Evolutionary conservation across 306 rosid species (phyloP).

Genomic region (Quercus mongolica): DNA sequence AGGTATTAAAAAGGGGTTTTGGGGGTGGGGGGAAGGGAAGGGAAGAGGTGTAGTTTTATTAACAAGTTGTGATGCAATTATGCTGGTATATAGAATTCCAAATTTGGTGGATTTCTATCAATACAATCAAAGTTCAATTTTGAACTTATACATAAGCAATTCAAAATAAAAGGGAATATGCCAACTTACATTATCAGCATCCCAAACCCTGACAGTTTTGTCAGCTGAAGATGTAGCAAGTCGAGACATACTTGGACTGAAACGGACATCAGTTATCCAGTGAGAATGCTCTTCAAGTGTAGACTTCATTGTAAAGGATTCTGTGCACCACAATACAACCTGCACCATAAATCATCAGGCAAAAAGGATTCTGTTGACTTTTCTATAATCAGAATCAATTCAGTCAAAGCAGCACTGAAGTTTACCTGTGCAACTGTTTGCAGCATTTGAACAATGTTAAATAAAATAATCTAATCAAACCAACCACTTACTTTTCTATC

Average conservation of each 20-base stretch:
- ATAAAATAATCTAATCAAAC: constrained; percentile 8
- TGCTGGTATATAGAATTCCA: not conserved
- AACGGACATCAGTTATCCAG: constrained; percentile 72
- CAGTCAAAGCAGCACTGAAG: constrained; percentile 7
- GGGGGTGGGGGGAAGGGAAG: too few relatives aligned
- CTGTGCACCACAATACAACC: constrained; percentile 81
- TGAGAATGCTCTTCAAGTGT: constrained; percentile 72
- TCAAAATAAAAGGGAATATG: not conserved
- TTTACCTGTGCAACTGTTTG: constrained; percentile 9
- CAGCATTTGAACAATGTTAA: constrained; percentile 21
- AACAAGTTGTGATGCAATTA: not conserved
- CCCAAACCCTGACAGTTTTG: constrained; percentile 83
- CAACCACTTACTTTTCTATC: constrained; percentile 60
- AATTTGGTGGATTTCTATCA: not conserved
- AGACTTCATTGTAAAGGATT: constrained; percentile 46
- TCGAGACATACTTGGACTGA: constrained; percentile 57
- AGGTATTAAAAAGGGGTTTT: not conserved
- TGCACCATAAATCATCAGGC: constrained; percentile 29
- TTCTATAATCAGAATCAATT: not conserved
- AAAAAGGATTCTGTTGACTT: not conserved
- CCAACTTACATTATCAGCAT: constrained; percentile 64
- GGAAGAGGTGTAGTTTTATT: too few relatives aligned
- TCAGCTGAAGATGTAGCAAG: constrained; percentile 89
- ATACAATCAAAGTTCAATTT: not conserved
- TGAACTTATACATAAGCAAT: not conserved